A percentile compares a stretch with the other conserved stretches of the same genome.
These are phyloP conservation scores for Aurantiochytrium sp. DNA, from an alignment of 108 stramenopile genomes.

Conservation along the genomic window DNA sequence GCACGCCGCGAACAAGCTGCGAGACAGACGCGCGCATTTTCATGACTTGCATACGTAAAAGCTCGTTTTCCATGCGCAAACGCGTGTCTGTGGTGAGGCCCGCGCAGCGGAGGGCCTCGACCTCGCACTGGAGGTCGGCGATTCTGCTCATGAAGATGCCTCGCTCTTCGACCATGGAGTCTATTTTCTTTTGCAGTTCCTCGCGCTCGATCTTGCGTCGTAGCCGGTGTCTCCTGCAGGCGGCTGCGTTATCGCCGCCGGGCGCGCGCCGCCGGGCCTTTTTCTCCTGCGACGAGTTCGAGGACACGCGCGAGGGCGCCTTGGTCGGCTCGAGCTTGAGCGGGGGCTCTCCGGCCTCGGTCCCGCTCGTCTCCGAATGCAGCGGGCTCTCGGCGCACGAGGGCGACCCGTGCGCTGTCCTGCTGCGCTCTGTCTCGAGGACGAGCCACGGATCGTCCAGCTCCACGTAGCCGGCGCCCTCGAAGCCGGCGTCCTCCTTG, in stretches of 20 bases:
- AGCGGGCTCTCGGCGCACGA: too few relatives aligned
- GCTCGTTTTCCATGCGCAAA: neutral
- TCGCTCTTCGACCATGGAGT: neutral
- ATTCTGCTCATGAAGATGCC: neutral
- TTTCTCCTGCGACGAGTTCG: neutral
- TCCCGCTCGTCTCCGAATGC: too few relatives aligned
- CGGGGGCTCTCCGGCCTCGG: too few relatives aligned
- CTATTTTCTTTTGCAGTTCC: neutral
- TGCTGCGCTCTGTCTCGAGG: too few relatives aligned
- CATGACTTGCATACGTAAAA: neutral
- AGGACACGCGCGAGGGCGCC: too few relatives aligned
- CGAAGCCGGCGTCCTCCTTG: too few relatives aligned
- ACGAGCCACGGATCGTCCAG: too few relatives aligned
- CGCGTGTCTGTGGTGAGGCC: neutral
- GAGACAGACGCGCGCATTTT: neutral
- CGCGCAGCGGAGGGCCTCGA: neutral
- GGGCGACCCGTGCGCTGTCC: too few relatives aligned
- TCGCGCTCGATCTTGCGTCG: neutral
- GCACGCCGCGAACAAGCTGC: neutral
- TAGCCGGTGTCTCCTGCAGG: neutral
- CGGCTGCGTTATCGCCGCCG: neutral
- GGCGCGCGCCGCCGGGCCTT: neutral
- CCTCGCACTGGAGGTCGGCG: neutral
- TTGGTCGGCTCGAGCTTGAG: too few relatives aligned
- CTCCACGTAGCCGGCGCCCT: too few relatives aligned